phyloP scores from a whole-genome alignment of 176 grass and related monocot genomes.

The Carex cristatella region DNA sequence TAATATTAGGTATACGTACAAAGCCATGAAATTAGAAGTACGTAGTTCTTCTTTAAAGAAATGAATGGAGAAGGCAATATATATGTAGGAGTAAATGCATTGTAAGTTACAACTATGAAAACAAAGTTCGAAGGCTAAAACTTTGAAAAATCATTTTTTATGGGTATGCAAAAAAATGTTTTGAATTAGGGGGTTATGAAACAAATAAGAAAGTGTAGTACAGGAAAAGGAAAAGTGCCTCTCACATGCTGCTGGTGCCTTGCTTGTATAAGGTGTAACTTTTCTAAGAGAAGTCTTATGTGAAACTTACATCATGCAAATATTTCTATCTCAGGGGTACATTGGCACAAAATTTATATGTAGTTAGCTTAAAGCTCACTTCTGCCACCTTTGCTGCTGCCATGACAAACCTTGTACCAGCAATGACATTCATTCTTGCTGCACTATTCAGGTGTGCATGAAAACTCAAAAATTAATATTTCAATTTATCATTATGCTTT shows the following conservation, averaged over 20 bases:
- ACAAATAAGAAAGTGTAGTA: not conserved
- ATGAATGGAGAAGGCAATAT: not conserved
- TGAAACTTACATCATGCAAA: not conserved
- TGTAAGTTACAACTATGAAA: not conserved
- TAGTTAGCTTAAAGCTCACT: slow-evolving; percentile 60
- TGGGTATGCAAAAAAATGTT: not conserved
- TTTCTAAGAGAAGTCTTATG: not conserved
- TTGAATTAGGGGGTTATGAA: not conserved
- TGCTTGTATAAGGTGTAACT: not conserved
- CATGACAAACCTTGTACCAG: slow-evolving; percentile 81
- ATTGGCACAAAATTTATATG: slow-evolving; percentile 79
- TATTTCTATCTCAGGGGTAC: slow-evolving; percentile 45
- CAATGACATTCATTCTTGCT: slow-evolving; percentile 64
- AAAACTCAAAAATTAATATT: slow-evolving; percentile 1
- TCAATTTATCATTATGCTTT: not conserved
- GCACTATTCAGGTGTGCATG: slow-evolving; percentile 45
- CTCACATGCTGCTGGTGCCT: not conserved
- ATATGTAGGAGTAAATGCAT: not conserved
- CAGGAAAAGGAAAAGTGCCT: not conserved
- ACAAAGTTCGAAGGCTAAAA: not conserved
- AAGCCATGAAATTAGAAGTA: not conserved
- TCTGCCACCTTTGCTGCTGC: slow-evolving; percentile 71
- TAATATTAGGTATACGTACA: not conserved
- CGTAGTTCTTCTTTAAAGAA: not conserved
- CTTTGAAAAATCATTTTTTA: not conserved